Percentiles rank a stretch among this genome's conserved stretches.
These are phyloP conservation scores for Alternaria sp. DNA, from an alignment of 2,329 filamentous ascomycete genomes.

Conservation along the genomic window DNA sequence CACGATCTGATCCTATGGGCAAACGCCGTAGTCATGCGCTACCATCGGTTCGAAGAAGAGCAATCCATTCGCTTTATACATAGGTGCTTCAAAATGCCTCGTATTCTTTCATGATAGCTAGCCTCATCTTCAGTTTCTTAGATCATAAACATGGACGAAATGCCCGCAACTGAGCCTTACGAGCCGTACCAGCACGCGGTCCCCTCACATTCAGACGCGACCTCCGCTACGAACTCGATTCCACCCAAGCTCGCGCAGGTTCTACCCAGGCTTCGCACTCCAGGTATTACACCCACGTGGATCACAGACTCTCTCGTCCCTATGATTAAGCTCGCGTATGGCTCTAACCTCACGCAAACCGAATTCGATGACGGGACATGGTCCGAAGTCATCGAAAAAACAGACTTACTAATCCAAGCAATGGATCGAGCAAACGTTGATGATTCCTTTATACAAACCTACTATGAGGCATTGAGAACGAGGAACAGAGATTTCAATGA, in stretches of 20 bases:
- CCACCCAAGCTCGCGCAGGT: not conserved
- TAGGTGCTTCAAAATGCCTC: not conserved
- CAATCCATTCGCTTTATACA: not conserved
- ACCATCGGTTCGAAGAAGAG: not conserved
- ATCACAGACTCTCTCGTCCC: not conserved
- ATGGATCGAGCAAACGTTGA: not conserved
- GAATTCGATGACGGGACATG: not conserved
- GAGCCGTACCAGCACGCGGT: not conserved
- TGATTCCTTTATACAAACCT: not conserved
- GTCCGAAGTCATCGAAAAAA: not conserved
- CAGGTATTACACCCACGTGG: not conserved
- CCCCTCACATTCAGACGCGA: not conserved
- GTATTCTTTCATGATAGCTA: not conserved
- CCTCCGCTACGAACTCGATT: not conserved
- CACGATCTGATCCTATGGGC: not conserved
- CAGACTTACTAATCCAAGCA: not conserved
- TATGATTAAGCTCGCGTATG: not conserved
- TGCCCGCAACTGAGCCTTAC: not conserved
- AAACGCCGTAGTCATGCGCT: not conserved
- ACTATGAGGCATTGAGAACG: not conserved
- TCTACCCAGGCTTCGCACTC: not conserved
- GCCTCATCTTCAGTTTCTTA: not conserved
- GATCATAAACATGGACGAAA: not conserved
- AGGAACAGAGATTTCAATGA: not conserved
- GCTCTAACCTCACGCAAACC: not conserved